Evolutionary conservation across 2,329 filamentous ascomycete species (phyloP).

Genomic region (Hortaea werneckii): DNA sequence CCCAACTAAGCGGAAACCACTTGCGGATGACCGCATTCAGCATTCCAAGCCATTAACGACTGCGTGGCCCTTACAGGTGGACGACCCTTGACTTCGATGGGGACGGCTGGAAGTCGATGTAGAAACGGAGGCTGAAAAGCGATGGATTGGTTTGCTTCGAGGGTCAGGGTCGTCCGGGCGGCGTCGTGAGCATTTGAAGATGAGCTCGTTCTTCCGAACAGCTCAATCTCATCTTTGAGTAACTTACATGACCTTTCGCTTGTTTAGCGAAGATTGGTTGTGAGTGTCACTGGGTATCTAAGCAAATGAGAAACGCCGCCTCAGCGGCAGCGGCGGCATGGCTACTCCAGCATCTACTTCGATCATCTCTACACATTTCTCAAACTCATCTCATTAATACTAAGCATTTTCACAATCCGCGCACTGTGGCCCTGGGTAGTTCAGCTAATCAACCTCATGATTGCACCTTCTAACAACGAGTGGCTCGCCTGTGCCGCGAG

Average conservation of each 20-base stretch:
- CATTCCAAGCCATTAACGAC: not conserved
- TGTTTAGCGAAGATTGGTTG: not conserved
- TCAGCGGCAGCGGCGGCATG: no score
- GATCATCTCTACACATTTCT: no score
- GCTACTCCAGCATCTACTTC: no score
- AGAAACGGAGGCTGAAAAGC: not conserved
- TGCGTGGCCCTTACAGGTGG: not conserved
- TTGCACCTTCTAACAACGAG: no score
- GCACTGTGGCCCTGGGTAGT: no score
- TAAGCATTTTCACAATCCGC: no score
- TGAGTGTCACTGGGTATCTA: not conserved
- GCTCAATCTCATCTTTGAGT: not conserved
- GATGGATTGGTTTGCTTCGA: not conserved
- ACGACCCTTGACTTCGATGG: not conserved
- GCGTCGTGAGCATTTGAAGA: not conserved
- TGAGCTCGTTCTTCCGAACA: not conserved
- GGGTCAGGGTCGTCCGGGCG: not conserved
- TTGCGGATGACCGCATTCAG: not conserved
- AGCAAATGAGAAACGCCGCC: not conserved
- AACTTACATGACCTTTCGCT: not conserved
- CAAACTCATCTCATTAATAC: no score
- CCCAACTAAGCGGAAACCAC: conserved; percentile 52
- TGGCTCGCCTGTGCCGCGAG: no score
- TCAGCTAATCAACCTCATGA: no score
- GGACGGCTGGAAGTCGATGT: not conserved